Evolutionary conservation across 2,329 filamentous ascomycete species (phyloP).

Genomic region (Rutstroemia sp.): DNA sequence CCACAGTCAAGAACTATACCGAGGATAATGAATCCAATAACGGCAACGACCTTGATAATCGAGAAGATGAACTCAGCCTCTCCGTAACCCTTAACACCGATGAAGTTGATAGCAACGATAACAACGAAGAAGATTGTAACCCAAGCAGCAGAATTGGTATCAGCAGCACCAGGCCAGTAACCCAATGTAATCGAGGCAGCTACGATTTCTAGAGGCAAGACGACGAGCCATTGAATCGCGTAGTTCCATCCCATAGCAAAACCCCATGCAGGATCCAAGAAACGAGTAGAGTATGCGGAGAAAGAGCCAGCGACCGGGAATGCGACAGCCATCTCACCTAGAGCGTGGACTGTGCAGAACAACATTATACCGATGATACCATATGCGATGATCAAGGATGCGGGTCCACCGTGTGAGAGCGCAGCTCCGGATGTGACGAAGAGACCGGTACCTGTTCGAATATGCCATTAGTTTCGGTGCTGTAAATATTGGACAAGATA

Average conservation of each 20-base stretch:
- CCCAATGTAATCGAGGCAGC: conserved; percentile 75
- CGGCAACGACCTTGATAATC: conserved; percentile 68
- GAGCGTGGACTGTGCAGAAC: conserved; percentile 73
- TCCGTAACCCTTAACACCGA: conserved; percentile 80
- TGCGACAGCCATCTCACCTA: conserved; percentile 86
- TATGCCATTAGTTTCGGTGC: conserved; percentile 36
- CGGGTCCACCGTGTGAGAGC: conserved; percentile 30
- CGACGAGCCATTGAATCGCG: conserved; percentile 76
- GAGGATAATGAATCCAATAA: conserved; percentile 57
- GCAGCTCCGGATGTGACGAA: conserved; percentile 28
- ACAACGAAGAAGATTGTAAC: conserved; percentile 72
- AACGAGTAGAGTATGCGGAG: conserved; percentile 85
- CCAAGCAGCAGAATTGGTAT: conserved; percentile 55
- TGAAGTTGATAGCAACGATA: conserved; percentile 77
- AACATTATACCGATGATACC: conserved; percentile 39
- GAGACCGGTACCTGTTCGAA: conserved; percentile 44
- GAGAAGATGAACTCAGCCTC: conserved; percentile 86
- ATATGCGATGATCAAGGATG: conserved; percentile 26
- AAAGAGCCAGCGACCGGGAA: conserved; percentile 90
- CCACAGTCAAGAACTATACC: conserved; percentile 53
- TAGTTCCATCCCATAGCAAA: conserved; percentile 92
- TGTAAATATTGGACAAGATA: too few species aligned
- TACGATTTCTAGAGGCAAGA: conserved; percentile 77
- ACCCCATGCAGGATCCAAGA: conserved; percentile 87
- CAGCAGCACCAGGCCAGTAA: conserved; percentile 55